Percentiles rank a stretch among this genome's conserved stretches.
These are phyloP conservation scores for Talaromyces sp. DNA, from an alignment of 2,329 filamentous ascomycete species.

Conservation along the genomic window DNA sequence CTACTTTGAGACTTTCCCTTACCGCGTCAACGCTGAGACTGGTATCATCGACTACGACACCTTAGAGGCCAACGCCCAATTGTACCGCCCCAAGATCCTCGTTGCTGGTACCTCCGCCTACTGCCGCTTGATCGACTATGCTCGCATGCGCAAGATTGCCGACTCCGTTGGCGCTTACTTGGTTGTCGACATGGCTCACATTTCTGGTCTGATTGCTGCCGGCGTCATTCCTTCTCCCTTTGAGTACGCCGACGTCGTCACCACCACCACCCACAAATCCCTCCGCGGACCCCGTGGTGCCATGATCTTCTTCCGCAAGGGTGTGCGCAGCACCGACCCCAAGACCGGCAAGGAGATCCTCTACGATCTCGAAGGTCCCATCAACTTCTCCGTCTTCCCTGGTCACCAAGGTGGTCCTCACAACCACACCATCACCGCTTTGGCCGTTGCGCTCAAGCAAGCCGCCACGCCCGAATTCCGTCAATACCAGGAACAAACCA, in stretches of 20 bases:
- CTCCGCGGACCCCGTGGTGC: constrained; percentile 91
- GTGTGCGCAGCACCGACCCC: constrained; percentile 74
- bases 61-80: constrained; percentile 77
- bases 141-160: constrained; percentile 82
- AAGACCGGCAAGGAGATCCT: constrained; percentile 82
- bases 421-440: constrained; percentile 97
- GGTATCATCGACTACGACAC: constrained; percentile 94
- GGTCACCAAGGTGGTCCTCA: constrained; percentile 97
- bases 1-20: constrained; percentile 97
- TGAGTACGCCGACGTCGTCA: constrained; percentile 86
- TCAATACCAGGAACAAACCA: constrained; percentile 84
- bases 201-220: constrained; percentile 88
- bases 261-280: constrained; percentile 97
- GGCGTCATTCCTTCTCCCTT: constrained; percentile 91
- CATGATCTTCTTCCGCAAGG: constrained; percentile 98
- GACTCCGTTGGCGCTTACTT: constrained; percentile 92
- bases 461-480: constrained; percentile 86
- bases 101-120: constrained; percentile 94
- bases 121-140: constrained; percentile 93
- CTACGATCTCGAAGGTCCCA: constrained; percentile 88
- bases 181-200: constrained; percentile 94
- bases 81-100: constrained; percentile 94
- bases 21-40: constrained; percentile 83
- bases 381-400: constrained; percentile 96
- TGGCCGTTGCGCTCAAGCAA: constrained; percentile 92